phyloP scores from a whole-genome alignment of 23 red algal genomes.

The Gracilaria gracilis region DNA sequence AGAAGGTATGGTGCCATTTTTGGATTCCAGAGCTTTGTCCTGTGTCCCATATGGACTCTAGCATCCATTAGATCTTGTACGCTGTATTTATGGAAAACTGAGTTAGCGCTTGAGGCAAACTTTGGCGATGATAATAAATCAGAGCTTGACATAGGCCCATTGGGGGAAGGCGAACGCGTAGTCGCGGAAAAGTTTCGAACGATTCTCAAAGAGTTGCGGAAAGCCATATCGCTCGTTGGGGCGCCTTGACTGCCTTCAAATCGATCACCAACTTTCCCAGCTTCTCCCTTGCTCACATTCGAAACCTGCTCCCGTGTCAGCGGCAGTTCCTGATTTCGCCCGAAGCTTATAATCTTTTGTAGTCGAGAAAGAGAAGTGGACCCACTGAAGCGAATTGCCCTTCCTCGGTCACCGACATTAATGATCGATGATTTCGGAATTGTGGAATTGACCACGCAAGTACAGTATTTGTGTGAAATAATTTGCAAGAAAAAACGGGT shows the following conservation, averaged over 20 bases:
- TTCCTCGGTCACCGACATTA: too few species aligned
- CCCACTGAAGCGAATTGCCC: too few species aligned
- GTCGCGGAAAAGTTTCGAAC: neutral
- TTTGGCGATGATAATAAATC: conserved; percentile 8
- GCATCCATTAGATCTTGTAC: conserved; percentile 82
- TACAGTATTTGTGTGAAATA: too few species aligned
- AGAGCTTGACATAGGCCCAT: neutral
- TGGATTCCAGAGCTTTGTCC: conserved; percentile 86
- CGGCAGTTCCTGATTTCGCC: neutral
- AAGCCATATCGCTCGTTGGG: neutral
- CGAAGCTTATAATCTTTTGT: too few species aligned
- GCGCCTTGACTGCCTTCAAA: neutral
- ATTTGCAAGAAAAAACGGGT: too few species aligned
- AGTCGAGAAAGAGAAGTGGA: too few species aligned
- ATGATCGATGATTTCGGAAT: too few species aligned
- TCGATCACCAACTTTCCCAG: neutral
- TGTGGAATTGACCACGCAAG: too few species aligned
- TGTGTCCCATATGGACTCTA: conserved; percentile 96
- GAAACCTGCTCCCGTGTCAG: neutral
- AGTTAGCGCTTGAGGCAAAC: conserved; percentile 19
- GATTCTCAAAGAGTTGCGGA: neutral
- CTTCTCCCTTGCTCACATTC: neutral
- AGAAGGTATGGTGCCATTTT: conserved; percentile 90
- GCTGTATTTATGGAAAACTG: conserved; percentile 45
- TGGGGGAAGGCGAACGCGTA: neutral